Conservation (phyloP, 2,329 filamentous ascomycete species). For the Trichoderma sp. region DNA sequence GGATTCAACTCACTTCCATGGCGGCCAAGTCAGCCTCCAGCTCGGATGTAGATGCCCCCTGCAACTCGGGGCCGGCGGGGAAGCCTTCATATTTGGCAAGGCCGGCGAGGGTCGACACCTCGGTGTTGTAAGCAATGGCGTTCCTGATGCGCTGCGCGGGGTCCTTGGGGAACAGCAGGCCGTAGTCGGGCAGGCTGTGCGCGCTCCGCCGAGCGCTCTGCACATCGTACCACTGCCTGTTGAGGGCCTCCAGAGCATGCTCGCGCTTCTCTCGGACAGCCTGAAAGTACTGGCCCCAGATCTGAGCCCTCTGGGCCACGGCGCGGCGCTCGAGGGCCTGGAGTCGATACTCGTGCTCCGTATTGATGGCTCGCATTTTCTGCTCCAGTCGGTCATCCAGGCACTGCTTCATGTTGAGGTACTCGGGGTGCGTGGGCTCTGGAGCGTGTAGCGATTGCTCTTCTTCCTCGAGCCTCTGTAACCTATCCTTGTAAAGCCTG, state of each 20-base stretch:
- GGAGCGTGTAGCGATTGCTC: slow-evolving; percentile 62
- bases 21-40: slow-evolving; percentile 84
- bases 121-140: slow-evolving; percentile 89
- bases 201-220: slow-evolving; percentile 85
- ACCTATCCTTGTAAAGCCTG: slow-evolving; percentile 85
- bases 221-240: slow-evolving; percentile 89
- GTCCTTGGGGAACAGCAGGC: slow-evolving; percentile 76
- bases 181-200: slow-evolving; percentile 78
- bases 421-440: slow-evolving; percentile 82
- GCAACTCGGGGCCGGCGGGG: slow-evolving; percentile 86
- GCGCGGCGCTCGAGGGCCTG: slow-evolving; percentile 73
- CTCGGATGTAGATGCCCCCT: slow-evolving; percentile 69
- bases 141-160: slow-evolving; percentile 78
- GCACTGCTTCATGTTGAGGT: slow-evolving; percentile 84
- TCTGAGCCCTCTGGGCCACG: slow-evolving; percentile 79
- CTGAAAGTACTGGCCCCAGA: slow-evolving; percentile 90
- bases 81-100: slow-evolving; percentile 96
- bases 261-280: slow-evolving; percentile 81
- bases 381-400: slow-evolving; percentile 80
- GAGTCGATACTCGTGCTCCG: slow-evolving; percentile 72
- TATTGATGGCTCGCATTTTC: slow-evolving; percentile 75
- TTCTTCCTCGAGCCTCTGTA: slow-evolving; percentile 76
- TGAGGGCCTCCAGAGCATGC: slow-evolving; percentile 74
- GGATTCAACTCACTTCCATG: slow-evolving; percentile 67
- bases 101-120: slow-evolving; percentile 87